phyloP scores from a whole-genome alignment of 179 eudicot genomes.

The Nepenthes alata region DNA sequence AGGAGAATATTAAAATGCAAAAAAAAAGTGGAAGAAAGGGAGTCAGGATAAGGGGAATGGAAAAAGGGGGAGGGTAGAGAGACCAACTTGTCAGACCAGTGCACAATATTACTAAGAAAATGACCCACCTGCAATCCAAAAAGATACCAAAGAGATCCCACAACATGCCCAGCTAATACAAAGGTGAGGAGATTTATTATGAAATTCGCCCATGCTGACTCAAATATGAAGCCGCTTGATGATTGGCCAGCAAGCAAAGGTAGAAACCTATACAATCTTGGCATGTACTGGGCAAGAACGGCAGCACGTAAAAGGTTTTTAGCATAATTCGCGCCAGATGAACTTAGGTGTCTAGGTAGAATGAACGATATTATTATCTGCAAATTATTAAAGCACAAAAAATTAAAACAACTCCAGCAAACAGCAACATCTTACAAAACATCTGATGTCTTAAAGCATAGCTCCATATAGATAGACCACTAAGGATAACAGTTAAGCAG shows the following conservation, averaged over 20 bases:
- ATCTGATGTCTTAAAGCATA: not conserved
- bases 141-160: conserved; percentile 86
- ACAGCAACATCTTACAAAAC: not conserved
- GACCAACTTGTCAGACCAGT: not conserved
- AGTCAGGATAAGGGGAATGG: not conserved
- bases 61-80: not conserved
- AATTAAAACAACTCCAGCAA: not conserved
- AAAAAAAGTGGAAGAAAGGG: too few species aligned
- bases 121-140: conserved; percentile 61
- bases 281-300: conserved; percentile 62
- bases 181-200: conserved; percentile 71
- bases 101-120: not conserved
- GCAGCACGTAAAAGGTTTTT: conserved; percentile 61
- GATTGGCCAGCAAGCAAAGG: conserved; percentile 60
- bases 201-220: conserved; percentile 79
- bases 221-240: conserved; percentile 59
- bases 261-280: conserved; percentile 57
- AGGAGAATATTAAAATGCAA: too few species aligned
- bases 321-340: conserved; percentile 51
- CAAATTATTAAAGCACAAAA: conserved; percentile 9
- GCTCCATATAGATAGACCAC: too few species aligned
- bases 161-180: conserved; percentile 63
- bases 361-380: conserved; percentile 47
- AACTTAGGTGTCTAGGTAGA: conserved; percentile 28
- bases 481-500: too few species aligned